Evolutionary conservation across 257 asterid species (phyloP), one percentile per base, ranked within the genome.

Genomic region (Nicotiana obtusifolia): DNA sequence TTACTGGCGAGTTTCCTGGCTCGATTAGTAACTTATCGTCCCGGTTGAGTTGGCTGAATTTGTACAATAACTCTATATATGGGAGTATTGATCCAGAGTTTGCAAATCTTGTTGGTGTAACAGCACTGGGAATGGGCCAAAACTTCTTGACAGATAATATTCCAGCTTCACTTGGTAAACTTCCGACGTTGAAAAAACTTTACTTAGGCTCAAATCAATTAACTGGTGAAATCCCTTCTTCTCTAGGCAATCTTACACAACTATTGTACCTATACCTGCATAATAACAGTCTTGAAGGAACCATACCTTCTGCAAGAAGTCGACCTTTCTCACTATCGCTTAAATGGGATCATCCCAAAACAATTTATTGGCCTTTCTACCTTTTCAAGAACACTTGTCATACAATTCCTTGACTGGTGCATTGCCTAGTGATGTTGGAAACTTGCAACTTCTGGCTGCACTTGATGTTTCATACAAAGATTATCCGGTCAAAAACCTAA

Each of bases 81-180:
- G 91, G 93, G 53, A 82, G 56, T 53, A n/a, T n/a, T n/a, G n/a
- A n/a, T n/a, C n/a, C n/a, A 82, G 83, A 85, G 54, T 86, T 88
- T 14, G 69, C 88, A 13, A 85, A 86, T 65, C 89, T 88, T 35
- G 81, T 82, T 44, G 81, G 64, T 75, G 69, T 88, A 49, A 56
- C 47, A 3, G 16, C 41, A 33, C 89, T 89, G 22, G 80, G 57
- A 52, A 85, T 86, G 83, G 10, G 7, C n/a, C 77, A 75, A 4
- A 85, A 85, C 78, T 3, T 60, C 49, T 61, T 86, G 61, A 82
- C 64, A 60, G 91, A 91, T 73, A 76, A 54, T 20, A 88, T 88
- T 28, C 93, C 91, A 17, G 87, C 79, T 68, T 83, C 87, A 14
- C 44, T 88, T 24, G 90, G 91, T 57, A 86, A 16, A 83, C 89